Conservation (phyloP, 2,329 filamentous ascomycete genomes). For the Talaromyces sp. region DNA sequence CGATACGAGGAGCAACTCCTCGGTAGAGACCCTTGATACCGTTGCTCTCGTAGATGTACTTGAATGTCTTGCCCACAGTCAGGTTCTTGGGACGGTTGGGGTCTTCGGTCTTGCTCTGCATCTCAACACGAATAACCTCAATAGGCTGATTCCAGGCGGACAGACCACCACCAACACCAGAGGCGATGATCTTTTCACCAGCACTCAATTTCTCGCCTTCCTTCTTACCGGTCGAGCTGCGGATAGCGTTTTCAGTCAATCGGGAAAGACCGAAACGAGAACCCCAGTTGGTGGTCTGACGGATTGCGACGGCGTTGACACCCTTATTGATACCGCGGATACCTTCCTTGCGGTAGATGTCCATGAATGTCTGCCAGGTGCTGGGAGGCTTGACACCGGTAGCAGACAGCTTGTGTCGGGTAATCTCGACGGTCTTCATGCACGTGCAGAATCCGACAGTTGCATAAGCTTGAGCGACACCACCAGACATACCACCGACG, state of each 20-base stretch:
- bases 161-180: slow-evolving; percentile 84
- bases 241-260: slow-evolving; percentile 85
- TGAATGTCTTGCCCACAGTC: slow-evolving; percentile 79
- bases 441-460: slow-evolving; percentile 99
- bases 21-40: slow-evolving; percentile 91
- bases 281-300: slow-evolving; percentile 99
- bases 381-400: slow-evolving; percentile 78
- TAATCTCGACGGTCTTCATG: slow-evolving; percentile 99
- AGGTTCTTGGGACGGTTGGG: slow-evolving; percentile 98
- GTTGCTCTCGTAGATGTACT: slow-evolving; percentile 87
- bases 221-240: slow-evolving; percentile 72
- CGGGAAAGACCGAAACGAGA: slow-evolving; percentile 91
- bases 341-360: slow-evolving; percentile 92
- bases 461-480: slow-evolving; percentile 95
- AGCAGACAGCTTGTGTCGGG: slow-evolving; percentile 90
- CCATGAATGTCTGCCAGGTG: slow-evolving; percentile 93
- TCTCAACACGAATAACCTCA: slow-evolving; percentile 98
- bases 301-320: slow-evolving; percentile 96
- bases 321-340: slow-evolving; percentile 96
- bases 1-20: slow-evolving; percentile 89
- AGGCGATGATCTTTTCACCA: slow-evolving; percentile 84
- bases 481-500: slow-evolving; percentile 83
- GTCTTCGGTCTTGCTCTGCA: slow-evolving; percentile 98
- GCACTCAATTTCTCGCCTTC: slow-evolving; percentile 73
- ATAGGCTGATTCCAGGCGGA: slow-evolving; percentile 99